Conservation (phyloP, 75 land plant species). For the Cryptomeria japonica region DNA sequence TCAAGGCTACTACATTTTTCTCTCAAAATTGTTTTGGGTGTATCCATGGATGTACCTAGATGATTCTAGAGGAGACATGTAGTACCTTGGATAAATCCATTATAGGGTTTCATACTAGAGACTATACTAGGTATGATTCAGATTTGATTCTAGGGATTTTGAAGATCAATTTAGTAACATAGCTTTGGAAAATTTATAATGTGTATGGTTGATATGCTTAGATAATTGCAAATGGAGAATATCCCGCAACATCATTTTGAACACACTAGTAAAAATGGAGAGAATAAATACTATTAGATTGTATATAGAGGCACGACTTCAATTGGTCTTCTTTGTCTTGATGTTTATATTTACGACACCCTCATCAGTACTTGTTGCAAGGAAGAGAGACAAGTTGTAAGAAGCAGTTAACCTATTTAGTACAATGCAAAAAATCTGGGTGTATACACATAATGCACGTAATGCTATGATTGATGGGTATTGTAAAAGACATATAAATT, state of each 20-base stretch:
- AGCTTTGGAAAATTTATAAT: too few relatives aligned
- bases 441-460: constrained; percentile 46
- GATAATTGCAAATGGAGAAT: too few relatives aligned
- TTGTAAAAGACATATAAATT: constrained; percentile 13
- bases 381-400: constrained; percentile 3
- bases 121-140: too few relatives aligned
- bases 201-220: too few relatives aligned
- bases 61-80: too few relatives aligned
- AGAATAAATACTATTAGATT: constrained; percentile 33
- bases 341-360: constrained; percentile 16
- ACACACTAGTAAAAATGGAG: constrained; percentile 28
- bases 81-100: too few relatives aligned
- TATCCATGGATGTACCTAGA: too few relatives aligned
- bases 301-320: constrained; percentile 48
- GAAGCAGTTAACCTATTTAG: constrained; percentile 4
- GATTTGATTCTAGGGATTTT: too few relatives aligned
- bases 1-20: too few relatives aligned
- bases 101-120: too few relatives aligned
- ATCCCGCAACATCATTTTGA: constrained; percentile 40
- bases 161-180: too few relatives aligned
- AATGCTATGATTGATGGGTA: constrained; percentile 55
- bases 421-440: constrained; percentile 33
- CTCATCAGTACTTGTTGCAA: constrained; percentile 15
- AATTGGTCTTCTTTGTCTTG: constrained; percentile 5
- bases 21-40: too few relatives aligned